Evolutionary conservation across 176 grass and related monocot species (phyloP), one percentile per base, ranked within the genome.

Genomic region (Panicum miliaceum): DNA sequence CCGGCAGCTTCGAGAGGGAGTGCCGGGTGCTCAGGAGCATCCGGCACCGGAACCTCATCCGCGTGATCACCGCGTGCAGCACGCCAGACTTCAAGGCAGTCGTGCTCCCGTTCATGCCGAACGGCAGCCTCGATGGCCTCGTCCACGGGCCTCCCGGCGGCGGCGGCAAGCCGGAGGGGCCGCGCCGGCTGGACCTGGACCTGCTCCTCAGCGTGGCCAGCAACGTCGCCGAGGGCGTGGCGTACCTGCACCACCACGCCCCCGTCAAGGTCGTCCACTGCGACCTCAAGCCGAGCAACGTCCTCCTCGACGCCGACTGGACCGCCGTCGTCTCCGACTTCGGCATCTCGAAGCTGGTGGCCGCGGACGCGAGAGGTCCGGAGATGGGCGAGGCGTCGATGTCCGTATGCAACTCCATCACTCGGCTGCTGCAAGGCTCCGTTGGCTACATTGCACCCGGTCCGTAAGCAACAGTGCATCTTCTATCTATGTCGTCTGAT

Each of bases 221-320:
- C 65, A 78, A 96, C 73, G 71, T 96, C 27, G 93, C 93, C 10
- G 83, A 92, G 58, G 90, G 90, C 16, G 61, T 96, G 74, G 88
- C 93, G 50, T 96, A 96, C 73, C 66, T 96, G 71, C 93, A 96
- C 76, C 88, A 96, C 72, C 90, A 92, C 25, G 78, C 90, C 19
- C 88, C 86, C n/a, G 65, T 95, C 34, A 91, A 42, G 83, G 82
- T 94, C 47, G 77, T 92, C 32, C 92, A 94, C 65, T 94, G 92
- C n/a, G 92, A 94, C 79, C 84, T 94, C 15, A 94, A 94, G 38
- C 92, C 92, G 1, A 90, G 92, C 90, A 94, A 94, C 70, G 73
- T 94, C 41, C 92, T 94, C 57, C 73, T 94, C 22, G 90, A 90
- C 46, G 76, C 65, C 4, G 85, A 92, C 65, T 90, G 92, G 90